These are phyloP conservation scores for Candolleomyces eurysporus DNA, from an alignment of 768 basidiomycete genomes.

Conservation along the genomic window DNA sequence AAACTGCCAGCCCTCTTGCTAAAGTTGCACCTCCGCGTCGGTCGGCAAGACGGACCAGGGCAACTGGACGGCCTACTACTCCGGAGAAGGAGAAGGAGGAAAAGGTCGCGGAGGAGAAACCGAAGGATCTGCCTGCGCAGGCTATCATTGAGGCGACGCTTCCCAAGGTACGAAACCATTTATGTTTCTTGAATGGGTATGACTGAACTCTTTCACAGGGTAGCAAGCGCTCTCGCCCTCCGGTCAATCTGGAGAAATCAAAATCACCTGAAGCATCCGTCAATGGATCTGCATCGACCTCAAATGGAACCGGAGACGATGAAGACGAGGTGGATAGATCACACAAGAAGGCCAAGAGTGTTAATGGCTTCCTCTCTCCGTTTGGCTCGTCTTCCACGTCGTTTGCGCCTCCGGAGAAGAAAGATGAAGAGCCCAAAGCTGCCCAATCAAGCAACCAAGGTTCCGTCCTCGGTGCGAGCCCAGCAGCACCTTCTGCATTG, in stretches of 20 bases:
- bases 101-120: constrained; percentile 16
- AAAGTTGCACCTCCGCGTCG: constrained; percentile 42
- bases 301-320: constrained; percentile 28
- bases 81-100: constrained; percentile 23
- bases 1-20: constrained; percentile 64
- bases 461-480: neutral
- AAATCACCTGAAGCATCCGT: constrained; percentile 6
- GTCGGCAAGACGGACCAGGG: constrained; percentile 42
- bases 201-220: constrained; percentile 43
- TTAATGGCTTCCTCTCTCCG: neutral
- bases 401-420: neutral
- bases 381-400: too few relatives aligned
- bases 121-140: constrained; percentile 49
- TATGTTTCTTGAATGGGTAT: neutral
- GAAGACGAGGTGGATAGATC: constrained; percentile 28
- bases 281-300: constrained; percentile 12
- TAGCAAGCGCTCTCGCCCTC: constrained; percentile 74
- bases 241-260: constrained; percentile 48
- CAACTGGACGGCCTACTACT: constrained; percentile 37
- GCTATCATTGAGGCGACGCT: constrained; percentile 77
- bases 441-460: constrained; percentile 17
- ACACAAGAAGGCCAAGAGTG: constrained; percentile 3
- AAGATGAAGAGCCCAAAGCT: neutral
- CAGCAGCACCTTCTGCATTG: neutral
- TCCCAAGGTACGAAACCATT: constrained; percentile 52